A percentile compares a stretch with the other conserved stretches of the same genome.
These are phyloP conservation scores for Cystobasidium slooffiae DNA, from an alignment of 1,284 basidiomycete genomes.

Conservation along the genomic window DNA sequence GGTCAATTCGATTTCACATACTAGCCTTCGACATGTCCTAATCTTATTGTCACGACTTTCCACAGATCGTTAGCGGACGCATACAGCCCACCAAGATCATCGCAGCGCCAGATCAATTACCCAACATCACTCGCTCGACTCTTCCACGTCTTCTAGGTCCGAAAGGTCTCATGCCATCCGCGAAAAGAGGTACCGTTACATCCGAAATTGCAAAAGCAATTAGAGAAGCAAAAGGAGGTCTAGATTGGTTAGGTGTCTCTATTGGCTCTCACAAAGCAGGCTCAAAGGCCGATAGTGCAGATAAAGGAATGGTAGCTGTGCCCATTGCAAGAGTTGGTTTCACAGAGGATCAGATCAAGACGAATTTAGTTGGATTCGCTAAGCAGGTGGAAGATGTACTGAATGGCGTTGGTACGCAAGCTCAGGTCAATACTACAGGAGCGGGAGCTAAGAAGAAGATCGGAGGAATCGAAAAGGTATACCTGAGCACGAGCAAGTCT, in stretches of 20 bases:
- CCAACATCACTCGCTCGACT: constrained; percentile 68
- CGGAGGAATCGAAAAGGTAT: constrained; percentile 34
- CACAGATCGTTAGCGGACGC: constrained; percentile 68
- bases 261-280: constrained; percentile 76
- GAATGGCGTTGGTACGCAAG: constrained; percentile 41
- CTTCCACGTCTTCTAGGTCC: constrained; percentile 90
- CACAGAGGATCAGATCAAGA: constrained; percentile 34
- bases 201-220: constrained; percentile 82
- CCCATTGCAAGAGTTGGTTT: constrained; percentile 33
- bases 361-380: constrained; percentile 18
- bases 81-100: constrained; percentile 78
- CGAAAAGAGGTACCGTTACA: constrained; percentile 90
- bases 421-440: constrained; percentile 20
- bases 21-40: background rate
- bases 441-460: constrained; percentile 26
- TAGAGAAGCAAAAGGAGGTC: constrained; percentile 74
- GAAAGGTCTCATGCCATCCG: constrained; percentile 92
- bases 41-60: background rate
- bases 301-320: constrained; percentile 34
- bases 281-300: constrained; percentile 23
- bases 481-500: constrained; percentile 35
- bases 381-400: constrained; percentile 27
- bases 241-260: constrained; percentile 93
- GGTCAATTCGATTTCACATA: constrained; percentile 54
- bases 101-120: constrained; percentile 78